A percentile compares a stretch with the other conserved stretches of the same genome.
These are phyloP conservation scores for Lactarius indigo DNA, from an alignment of 768 basidiomycete genomes.

Conservation along the genomic window DNA sequence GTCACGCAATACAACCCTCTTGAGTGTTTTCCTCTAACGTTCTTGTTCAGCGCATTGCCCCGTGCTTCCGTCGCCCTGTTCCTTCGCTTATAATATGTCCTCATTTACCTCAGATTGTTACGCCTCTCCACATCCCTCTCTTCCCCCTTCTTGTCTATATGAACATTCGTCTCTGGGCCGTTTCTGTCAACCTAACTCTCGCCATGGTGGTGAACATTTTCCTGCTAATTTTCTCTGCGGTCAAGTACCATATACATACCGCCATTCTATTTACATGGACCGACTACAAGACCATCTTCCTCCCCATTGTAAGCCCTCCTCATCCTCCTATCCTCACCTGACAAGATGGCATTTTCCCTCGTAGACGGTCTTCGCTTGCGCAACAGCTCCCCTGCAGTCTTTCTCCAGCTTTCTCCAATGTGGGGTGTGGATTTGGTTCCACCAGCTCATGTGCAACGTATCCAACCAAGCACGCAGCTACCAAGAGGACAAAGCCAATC, in stretches of 20 bases:
- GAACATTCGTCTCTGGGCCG: not conserved
- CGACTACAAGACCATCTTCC: constrained; percentile 33
- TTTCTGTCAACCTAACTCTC: not conserved
- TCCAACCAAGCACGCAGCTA: constrained; percentile 28
- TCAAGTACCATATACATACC: constrained; percentile 25
- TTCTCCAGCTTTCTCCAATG: constrained; percentile 11
- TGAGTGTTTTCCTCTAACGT: constrained; percentile 4
- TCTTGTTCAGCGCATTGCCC: constrained; percentile 10
- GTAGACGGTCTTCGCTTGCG: constrained; percentile 25
- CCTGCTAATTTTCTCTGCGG: constrained; percentile 5
- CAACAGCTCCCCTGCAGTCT: constrained; percentile 20
- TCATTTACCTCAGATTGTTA: constrained; percentile 5
- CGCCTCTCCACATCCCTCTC: constrained; percentile 11
- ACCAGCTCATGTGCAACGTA: constrained; percentile 28
- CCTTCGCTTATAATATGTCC: constrained; percentile 6
- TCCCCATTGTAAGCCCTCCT: constrained; percentile 29
- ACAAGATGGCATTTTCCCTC: not conserved
- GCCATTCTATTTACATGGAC: constrained; percentile 31
- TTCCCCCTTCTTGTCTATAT: not conserved
- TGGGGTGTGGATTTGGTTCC: constrained; percentile 29
- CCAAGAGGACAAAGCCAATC: constrained; percentile 28
- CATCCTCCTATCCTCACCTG: not conserved
- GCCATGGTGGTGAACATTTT: constrained; percentile 6
- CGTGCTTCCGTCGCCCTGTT: not conserved
- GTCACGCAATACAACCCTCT: constrained; percentile 8